Evolutionary conservation across 2,329 filamentous ascomycete species (phyloP), one percentile per base, ranked within the genome.

Genomic region (Ambrosiella xylebori): DNA sequence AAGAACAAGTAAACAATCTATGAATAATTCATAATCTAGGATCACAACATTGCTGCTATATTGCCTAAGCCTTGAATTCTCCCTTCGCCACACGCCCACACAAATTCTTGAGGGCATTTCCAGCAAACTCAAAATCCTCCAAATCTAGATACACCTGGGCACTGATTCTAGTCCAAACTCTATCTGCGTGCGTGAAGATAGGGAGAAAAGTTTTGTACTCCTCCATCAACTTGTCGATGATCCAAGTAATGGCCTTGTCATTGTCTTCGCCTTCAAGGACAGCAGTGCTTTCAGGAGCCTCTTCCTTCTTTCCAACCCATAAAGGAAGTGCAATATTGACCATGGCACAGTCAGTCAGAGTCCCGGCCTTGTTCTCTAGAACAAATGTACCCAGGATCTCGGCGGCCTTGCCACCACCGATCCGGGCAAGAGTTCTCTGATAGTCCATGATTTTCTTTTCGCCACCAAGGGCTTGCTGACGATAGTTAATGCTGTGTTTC

Each of bases 111-210:
- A 93, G 68, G 7, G 77, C 71, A 55, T 73, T 66, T 0, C 76
- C 86, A 3, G 77, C 76, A 78, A 79, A 86, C 66, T 84, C 79
- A 65, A 93, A 95, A 68, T 96, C 89, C 11, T 75, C 74, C 62
- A 84, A 67, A 35, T 88, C 87, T n/a, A 96, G 70, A 67, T 93
- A 97, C 0, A 93, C 77, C 73, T 95, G 89, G 12, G 80, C 87
- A 66, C 85, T 89, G 53, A 95, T 65, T 54, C 91, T 73, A 0
- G 77, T 74, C 85, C 85, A 95, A 67, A 83, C 78, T 57, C 74
- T 74, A 0, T 76, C 77, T 0, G 70, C 74, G 63, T 89, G 81
- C 7, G 76, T 68, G 59, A 81, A 80, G 2, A 86, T 66, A 0
- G 82, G 75, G 56, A 93, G 70, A 65, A 88, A 91, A 0, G 88